Percentiles rank a stretch among this genome's conserved stretches.
Conservation (phyloP, 768 basidiomycete species). For the Russula lepida region DNA sequence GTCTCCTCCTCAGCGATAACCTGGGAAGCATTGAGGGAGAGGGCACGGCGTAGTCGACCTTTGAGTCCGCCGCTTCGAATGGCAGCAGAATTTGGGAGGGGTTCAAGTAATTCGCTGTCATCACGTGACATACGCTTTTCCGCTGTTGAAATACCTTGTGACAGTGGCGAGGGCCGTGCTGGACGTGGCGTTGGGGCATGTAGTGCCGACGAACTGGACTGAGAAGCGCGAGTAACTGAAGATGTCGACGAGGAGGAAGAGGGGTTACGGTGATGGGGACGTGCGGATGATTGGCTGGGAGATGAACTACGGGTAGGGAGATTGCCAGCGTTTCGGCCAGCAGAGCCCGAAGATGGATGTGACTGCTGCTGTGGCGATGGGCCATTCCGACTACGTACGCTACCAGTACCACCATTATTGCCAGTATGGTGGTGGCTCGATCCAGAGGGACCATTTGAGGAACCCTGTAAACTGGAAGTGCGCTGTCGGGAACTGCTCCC, state of each 20-base stretch:
- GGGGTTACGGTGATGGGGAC: slow-evolving; percentile 36
- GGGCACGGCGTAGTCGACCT: slow-evolving; percentile 63
- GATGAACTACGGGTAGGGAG: slow-evolving; percentile 12
- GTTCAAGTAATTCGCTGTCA: slow-evolving; percentile 55
- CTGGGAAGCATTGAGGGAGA: slow-evolving; percentile 53
- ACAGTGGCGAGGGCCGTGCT: slow-evolving; percentile 53
- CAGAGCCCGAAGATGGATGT: slow-evolving; percentile 7
- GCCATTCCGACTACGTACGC: slow-evolving; percentile 19
- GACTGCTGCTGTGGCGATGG: slow-evolving; percentile 19
- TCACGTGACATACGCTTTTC: slow-evolving; percentile 75
- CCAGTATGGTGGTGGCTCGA: slow-evolving; percentile 25
- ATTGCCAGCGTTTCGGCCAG: slow-evolving; percentile 1
- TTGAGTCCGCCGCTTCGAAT: slow-evolving; percentile 65
- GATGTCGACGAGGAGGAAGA: slow-evolving; percentile 42
- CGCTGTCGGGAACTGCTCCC: slow-evolving; percentile 48
- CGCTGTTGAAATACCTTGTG: slow-evolving; percentile 54
- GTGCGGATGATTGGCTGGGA: slow-evolving; percentile 24
- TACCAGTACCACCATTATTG: slow-evolving; percentile 20
- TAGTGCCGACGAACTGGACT: slow-evolving; percentile 28
- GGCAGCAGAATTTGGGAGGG: slow-evolving; percentile 29
- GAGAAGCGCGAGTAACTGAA: slow-evolving; percentile 27
- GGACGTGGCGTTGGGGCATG: slow-evolving; percentile 27
- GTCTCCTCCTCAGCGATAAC: slow-evolving; percentile 49
- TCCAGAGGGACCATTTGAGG: slow-evolving; percentile 30
- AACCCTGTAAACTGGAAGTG: slow-evolving; percentile 65